Evolutionary conservation across 345 rosid genomes (phyloP), one percentile per base, ranked within the genome.

Genomic region (Limnanthes douglasii): DNA sequence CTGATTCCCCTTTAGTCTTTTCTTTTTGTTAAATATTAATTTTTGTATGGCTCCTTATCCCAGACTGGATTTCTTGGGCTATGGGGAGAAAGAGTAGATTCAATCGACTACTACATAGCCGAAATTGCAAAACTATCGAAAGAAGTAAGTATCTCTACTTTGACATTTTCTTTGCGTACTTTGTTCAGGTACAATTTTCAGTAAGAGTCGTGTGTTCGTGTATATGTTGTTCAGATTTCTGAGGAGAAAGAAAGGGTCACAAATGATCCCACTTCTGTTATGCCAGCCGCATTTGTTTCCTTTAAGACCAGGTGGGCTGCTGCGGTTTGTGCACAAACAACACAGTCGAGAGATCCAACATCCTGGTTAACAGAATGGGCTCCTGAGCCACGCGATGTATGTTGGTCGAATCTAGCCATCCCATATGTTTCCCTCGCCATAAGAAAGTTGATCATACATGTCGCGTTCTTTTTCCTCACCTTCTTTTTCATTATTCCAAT

Each of bases 291-390:
- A 19, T 90, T 90, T 57, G 98, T 84, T 43, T 90, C 95, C 5
- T 90, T 90, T 50, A 84, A 75, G 61, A 70, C 82, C 21, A 73
- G 94, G 49, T 90, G 98, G 98, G 94, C 77, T 50, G 86, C 98
- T 5, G 98, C 95, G 37, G 95, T 90, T 28, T 77, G 94, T 56
- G 94, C 95, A 43, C 98, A 84, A 61, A 90, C 98, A 12, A 79
- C 73, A 54, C 98, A 90, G 54, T 60, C 78, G 7, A 59, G 81
- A 53, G 69, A 90, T 47, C 98, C 98, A 2, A 84, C 95, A 17
- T 44, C 59, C 21, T 90, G 98, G 95, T 52, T 90, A 47, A 79
- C 98, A 11, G 84, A 83, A 18, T 90, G 98, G 98, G 95, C 98
- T 8, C 62, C 94, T 0, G 98, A 90, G 64, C 98, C 98, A 3